Conservation (phyloP, 768 basidiomycete genomes). For the Termitomyces sp. region DNA sequence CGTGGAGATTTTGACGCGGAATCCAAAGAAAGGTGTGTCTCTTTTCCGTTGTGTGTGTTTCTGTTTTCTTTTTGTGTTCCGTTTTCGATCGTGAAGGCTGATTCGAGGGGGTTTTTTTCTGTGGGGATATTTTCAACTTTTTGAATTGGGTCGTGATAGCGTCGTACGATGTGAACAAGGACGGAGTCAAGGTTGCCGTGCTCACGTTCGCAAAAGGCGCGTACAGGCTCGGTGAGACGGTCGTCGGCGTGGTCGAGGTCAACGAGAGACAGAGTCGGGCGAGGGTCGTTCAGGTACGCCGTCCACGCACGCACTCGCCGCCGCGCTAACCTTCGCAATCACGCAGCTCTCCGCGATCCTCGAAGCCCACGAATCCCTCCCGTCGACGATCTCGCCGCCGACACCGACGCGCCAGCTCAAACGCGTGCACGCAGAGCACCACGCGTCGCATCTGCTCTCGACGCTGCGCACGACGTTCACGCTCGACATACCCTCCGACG, state of each 20-base stretch:
- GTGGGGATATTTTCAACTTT: background rate
- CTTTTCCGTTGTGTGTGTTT: background rate
- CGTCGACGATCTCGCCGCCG: conserved; percentile 47
- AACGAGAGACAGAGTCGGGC: conserved; percentile 67
- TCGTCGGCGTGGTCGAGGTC: conserved; percentile 82
- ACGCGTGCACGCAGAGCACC: conserved; percentile 82
- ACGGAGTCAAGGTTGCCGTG: conserved; percentile 83
- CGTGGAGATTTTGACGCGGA: conserved; percentile 86
- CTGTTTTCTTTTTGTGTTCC: no score
- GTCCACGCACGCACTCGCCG: background rate
- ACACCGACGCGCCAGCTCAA: conserved; percentile 48
- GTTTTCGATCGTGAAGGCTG: background rate
- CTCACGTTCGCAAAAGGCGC: conserved; percentile 90
- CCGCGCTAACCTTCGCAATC: no score
- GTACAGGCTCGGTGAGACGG: conserved; percentile 89
- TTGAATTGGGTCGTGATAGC: conserved; percentile 35
- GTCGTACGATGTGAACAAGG: conserved; percentile 94
- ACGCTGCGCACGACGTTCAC: conserved; percentile 78
- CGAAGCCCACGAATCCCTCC: conserved; percentile 84
- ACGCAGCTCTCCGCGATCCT: conserved; percentile 79
- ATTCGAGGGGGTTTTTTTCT: background rate
- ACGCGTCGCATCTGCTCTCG: conserved; percentile 67
- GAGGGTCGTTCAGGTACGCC: conserved; percentile 76
- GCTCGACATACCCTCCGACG: conserved; percentile 90
- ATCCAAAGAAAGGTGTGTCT: conserved; percentile 76